phyloP scores from a whole-genome alignment of 768 basidiomycete species.

The Auricularia sp. region DNA sequence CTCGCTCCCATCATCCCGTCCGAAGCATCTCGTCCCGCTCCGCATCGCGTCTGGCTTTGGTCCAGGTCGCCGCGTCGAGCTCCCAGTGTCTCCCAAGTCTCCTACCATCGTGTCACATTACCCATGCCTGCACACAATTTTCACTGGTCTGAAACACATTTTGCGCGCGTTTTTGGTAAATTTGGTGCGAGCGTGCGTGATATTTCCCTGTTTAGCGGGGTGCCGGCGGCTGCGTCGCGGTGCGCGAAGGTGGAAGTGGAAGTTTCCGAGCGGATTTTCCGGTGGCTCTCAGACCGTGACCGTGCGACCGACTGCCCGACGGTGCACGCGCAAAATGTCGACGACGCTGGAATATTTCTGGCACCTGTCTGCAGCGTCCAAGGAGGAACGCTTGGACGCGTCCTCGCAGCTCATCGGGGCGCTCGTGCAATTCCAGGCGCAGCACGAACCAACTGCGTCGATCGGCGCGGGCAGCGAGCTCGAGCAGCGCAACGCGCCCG shows the following conservation, averaged over 20 bases:
- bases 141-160: background rate
- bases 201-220: no score
- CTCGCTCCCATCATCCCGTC: background rate
- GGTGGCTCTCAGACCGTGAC: background rate
- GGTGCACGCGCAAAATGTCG: constrained; percentile 38
- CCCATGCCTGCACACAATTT: background rate
- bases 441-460: constrained; percentile 22
- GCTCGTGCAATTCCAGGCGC: constrained; percentile 77
- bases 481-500: constrained; percentile 69
- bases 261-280: background rate
- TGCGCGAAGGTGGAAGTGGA: no score
- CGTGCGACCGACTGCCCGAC: background rate
- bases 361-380: constrained; percentile 76
- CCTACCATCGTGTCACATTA: background rate
- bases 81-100: background rate
- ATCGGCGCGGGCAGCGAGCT: constrained; percentile 35
- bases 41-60: background rate
- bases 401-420: constrained; percentile 75
- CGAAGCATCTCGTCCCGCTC: background rate
- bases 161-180: no score
- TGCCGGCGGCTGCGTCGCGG: no score
- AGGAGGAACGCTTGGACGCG: constrained; percentile 72
- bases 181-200: no score
- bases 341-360: constrained; percentile 92
- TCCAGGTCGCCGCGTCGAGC: background rate